Conservation (phyloP, 1,139 yeast genomes). For the Sugiyamaella castrensis region DNA sequence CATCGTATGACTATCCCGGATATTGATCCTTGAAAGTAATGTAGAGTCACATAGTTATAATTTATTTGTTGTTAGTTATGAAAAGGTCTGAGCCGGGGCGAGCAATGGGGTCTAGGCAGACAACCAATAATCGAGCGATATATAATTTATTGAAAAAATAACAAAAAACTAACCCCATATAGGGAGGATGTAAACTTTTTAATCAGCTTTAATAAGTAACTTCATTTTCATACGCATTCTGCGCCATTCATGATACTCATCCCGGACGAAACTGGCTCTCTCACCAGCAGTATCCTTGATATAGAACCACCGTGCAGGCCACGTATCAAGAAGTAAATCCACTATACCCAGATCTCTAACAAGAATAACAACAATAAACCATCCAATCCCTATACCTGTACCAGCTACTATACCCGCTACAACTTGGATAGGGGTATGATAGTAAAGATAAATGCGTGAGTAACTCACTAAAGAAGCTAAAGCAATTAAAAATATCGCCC, state of each 20-base stretch:
- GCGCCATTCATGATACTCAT: constrained; percentile 37
- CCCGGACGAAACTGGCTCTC: constrained; percentile 32
- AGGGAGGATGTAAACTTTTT: constrained; percentile 5
- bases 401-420: constrained; percentile 71
- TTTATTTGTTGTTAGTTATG: too few species aligned
- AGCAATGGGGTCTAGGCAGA: too few species aligned
- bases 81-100: too few species aligned
- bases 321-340: constrained; percentile 34
- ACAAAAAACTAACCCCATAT: constrained; percentile 11
- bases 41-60: too few species aligned
- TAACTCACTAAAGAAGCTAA: constrained; percentile 55
- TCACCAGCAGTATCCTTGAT: constrained; percentile 41
- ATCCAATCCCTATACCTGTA: constrained; percentile 51
- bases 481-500: constrained; percentile 25
- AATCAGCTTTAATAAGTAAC: constrained; percentile 31
- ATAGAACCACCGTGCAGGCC: constrained; percentile 35
- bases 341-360: constrained; percentile 38
- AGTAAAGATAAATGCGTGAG: constrained; percentile 74
- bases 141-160: neutral
- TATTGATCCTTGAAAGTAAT: constrained; percentile 21
- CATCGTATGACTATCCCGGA: constrained; percentile 47
- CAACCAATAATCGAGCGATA: neutral
- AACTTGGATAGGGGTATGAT: constrained; percentile 75
- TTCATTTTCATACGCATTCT: constrained; percentile 32
- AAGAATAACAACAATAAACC: constrained; percentile 53